A percentile compares a stretch with the other conserved stretches of the same genome.
Evolutionary conservation across 306 rosid genomes (phyloP).

Genomic region (Prunus mume): DNA sequence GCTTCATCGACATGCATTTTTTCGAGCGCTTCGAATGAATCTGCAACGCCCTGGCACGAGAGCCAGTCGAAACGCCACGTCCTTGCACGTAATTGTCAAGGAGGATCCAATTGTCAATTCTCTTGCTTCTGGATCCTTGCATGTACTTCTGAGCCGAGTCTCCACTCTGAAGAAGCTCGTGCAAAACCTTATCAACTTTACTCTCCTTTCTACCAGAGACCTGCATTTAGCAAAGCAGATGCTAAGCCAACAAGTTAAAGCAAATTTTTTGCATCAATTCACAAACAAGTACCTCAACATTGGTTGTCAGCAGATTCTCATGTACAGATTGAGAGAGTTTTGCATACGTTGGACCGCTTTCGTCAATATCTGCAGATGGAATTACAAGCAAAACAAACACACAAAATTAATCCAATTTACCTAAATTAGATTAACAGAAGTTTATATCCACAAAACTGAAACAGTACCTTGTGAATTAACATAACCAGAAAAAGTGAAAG

Average conservation of each 20-base stretch:
- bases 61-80: slow-evolving; percentile 32
- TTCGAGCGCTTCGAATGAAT: slow-evolving; percentile 73
- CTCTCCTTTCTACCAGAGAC: slow-evolving; percentile 43
- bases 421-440: not conserved
- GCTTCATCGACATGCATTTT: slow-evolving; percentile 19
- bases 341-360: slow-evolving; percentile 46
- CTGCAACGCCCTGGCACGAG: slow-evolving; percentile 51
- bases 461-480: slow-evolving; percentile 45
- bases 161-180: slow-evolving; percentile 61
- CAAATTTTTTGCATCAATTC: not conserved
- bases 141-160: slow-evolving; percentile 64
- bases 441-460: not conserved
- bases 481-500: slow-evolving; percentile 46
- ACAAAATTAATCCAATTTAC: not conserved
- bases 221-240: slow-evolving; percentile 40
- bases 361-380: slow-evolving; percentile 52
- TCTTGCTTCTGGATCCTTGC: slow-evolving; percentile 68
- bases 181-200: slow-evolving; percentile 50
- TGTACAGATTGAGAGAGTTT: slow-evolving; percentile 47
- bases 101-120: slow-evolving; percentile 64
- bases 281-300: slow-evolving; percentile 38
- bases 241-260: slow-evolving; percentile 1
- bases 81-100: slow-evolving; percentile 69
- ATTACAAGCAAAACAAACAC: not conserved
- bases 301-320: slow-evolving; percentile 50